Conservation (phyloP, 2,329 filamentous ascomycete species). For the Zasmidium cellare region DNA sequence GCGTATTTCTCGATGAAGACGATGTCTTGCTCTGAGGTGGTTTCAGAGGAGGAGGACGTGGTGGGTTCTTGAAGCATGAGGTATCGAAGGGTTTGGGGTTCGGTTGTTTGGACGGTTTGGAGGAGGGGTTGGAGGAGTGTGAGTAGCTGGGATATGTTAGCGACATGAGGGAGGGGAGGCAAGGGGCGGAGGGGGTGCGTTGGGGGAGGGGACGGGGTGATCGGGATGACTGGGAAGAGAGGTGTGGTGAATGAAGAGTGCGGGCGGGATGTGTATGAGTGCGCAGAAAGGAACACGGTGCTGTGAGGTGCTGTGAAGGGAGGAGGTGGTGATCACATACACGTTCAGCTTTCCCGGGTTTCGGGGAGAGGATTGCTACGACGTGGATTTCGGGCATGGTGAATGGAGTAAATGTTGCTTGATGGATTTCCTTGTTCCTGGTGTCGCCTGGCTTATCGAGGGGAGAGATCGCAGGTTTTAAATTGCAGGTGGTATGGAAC, state of each 20-base stretch:
- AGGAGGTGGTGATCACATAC: too few species aligned
- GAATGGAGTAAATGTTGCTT: too few species aligned
- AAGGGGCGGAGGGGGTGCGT: too few species aligned
- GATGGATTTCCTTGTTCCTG: too few species aligned
- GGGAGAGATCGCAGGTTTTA: too few species aligned
- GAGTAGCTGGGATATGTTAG: background rate
- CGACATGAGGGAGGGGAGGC: too few species aligned
- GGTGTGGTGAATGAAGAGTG: background rate
- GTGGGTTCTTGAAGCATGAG: slow-evolving; percentile 1
- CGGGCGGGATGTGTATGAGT: too few species aligned
- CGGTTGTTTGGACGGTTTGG: slow-evolving; percentile 13
- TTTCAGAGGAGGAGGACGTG: too few species aligned
- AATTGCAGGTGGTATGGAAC: too few species aligned
- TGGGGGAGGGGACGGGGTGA: background rate
- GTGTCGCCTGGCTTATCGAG: too few species aligned
- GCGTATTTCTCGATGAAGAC: slow-evolving; percentile 12
- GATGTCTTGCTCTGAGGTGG: slow-evolving; percentile 4
- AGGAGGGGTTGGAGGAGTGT: background rate
- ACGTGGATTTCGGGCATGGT: slow-evolving; percentile 14
- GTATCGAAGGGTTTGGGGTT: slow-evolving; percentile 13
- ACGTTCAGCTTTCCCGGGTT: background rate
- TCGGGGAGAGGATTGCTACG: slow-evolving; percentile 13
- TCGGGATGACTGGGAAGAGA: background rate
- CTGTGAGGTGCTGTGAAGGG: too few species aligned
- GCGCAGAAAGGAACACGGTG: too few species aligned